Conservation (phyloP, 148 eudicot species). For the Suaeda aralocaspica region DNA sequence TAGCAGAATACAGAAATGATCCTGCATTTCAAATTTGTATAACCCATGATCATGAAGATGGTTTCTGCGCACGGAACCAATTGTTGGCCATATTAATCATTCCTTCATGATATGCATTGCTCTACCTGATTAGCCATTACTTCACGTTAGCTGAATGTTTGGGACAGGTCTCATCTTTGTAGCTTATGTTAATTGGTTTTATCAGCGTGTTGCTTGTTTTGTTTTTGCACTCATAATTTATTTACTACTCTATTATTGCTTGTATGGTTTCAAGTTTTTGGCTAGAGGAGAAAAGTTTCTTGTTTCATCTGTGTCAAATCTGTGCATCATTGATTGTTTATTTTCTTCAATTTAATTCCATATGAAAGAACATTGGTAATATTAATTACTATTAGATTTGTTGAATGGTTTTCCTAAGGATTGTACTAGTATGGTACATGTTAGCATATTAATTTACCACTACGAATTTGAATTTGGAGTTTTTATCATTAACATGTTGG, state of each 20-base stretch:
- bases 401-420: too few relatives aligned
- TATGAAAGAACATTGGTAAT: too few relatives aligned
- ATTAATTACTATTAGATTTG: too few relatives aligned
- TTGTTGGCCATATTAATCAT: neutral
- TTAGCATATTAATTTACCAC: too few relatives aligned
- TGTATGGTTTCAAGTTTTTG: neutral
- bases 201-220: slow-evolving; percentile 9
- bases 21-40: slow-evolving; percentile 16
- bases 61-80: slow-evolving; percentile 1
- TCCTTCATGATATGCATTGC: slow-evolving; percentile 12
- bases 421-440: too few relatives aligned
- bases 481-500: too few relatives aligned
- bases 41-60: slow-evolving; percentile 16
- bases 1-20: slow-evolving; percentile 8
- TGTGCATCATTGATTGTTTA: too few relatives aligned
- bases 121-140: slow-evolving; percentile 15
- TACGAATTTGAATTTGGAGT: too few relatives aligned
- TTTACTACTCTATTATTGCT: neutral
- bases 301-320: too few relatives aligned
- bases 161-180: neutral
- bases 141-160: slow-evolving; percentile 10
- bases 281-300: neutral
- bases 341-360: too few relatives aligned
- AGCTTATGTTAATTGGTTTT: slow-evolving; percentile 3
- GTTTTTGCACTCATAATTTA: slow-evolving; percentile 11